phyloP scores from a whole-genome alignment of 768 basidiomycete species.

The Amanita pseudoporphyria region DNA sequence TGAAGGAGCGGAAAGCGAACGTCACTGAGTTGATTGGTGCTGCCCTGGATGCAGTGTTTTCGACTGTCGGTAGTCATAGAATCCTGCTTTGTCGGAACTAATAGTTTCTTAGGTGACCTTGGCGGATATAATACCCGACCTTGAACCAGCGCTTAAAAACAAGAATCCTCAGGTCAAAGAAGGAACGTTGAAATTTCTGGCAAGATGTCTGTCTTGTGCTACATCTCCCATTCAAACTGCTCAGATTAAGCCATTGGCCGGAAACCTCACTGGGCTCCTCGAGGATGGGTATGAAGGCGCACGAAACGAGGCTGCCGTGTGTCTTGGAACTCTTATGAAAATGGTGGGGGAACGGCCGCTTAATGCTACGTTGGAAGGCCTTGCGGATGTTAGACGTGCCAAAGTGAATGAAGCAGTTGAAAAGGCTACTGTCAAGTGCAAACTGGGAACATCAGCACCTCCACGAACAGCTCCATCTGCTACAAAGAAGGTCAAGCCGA shows the following conservation, averaged over 20 bases:
- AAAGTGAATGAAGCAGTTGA: conserved; percentile 95
- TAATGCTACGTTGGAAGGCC: conserved; percentile 74
- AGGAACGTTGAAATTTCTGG: conserved; percentile 80
- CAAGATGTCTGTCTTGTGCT: conserved; percentile 66
- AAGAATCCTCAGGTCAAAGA: conserved; percentile 99
- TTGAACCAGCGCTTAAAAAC: conserved; percentile 64
- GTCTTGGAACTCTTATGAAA: conserved; percentile 88
- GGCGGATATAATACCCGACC: conserved; percentile 74
- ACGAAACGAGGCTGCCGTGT: conserved; percentile 80
- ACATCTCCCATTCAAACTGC: conserved; percentile 56
- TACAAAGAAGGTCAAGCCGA: conserved; percentile 21
- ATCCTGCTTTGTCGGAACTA: conserved; percentile 8
- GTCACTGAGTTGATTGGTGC: conserved; percentile 85
- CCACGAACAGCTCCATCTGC: conserved; percentile 34
- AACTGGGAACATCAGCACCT: conserved; percentile 48
- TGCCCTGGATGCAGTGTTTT: conserved; percentile 84
- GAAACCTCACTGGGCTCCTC: conserved; percentile 61
- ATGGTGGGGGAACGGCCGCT: conserved; percentile 92
- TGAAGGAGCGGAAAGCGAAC: conserved; percentile 90
- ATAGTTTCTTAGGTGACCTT: conserved; percentile 51
- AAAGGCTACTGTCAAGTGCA: conserved; percentile 87
- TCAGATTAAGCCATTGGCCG: conserved; percentile 78
- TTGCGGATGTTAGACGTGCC: conserved; percentile 79
- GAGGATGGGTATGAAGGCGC: conserved; percentile 89
- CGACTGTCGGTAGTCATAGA: conserved; percentile 44